phyloP scores from a whole-genome alignment of 2,329 filamentous ascomycete genomes.

The Sordariomycetes sp. region DNA sequence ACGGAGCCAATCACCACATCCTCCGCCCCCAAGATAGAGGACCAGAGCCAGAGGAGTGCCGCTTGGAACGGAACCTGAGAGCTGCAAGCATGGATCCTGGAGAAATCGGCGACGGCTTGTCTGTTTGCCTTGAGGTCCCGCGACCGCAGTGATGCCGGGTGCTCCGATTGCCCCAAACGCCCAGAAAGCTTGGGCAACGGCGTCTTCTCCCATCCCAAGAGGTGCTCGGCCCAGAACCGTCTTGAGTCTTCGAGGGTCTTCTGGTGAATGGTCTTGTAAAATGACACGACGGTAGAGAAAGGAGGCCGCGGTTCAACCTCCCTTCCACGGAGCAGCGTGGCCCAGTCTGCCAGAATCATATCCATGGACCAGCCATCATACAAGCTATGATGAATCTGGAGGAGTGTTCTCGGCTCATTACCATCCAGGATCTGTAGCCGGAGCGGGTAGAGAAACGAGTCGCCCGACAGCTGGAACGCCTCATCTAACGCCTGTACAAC shows the following conservation, averaged over 20 bases:
- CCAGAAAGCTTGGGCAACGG: conserved; percentile 48
- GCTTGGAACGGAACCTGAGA: conserved; percentile 69
- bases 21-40: conserved; percentile 47
- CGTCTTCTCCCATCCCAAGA: conserved; percentile 44
- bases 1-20: conserved; percentile 72
- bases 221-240: conserved; percentile 60
- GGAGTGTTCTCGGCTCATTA: conserved; percentile 20
- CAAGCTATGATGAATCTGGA: conserved; percentile 69
- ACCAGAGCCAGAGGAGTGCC: conserved; percentile 55
- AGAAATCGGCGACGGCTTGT: conserved; percentile 16
- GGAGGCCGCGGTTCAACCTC: conserved; percentile 32
- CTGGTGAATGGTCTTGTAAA: conserved; percentile 21
- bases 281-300: conserved; percentile 49
- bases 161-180: conserved; percentile 4
- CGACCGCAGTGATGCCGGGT: neutral
- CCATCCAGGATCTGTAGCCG: conserved; percentile 40
- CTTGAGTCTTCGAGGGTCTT: conserved; percentile 28
- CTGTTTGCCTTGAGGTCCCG: neutral
- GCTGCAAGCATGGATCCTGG: conserved; percentile 36
- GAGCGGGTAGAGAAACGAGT: conserved; percentile 44
- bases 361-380: conserved; percentile 95
- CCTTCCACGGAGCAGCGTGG: conserved; percentile 28
- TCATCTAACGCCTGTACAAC: conserved; percentile 24
- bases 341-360: conserved; percentile 58
- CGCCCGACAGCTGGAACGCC: conserved; percentile 25